Conservation (phyloP, 495 filamentous ascomycete genomes). For the Penicillium daleae region DNA sequence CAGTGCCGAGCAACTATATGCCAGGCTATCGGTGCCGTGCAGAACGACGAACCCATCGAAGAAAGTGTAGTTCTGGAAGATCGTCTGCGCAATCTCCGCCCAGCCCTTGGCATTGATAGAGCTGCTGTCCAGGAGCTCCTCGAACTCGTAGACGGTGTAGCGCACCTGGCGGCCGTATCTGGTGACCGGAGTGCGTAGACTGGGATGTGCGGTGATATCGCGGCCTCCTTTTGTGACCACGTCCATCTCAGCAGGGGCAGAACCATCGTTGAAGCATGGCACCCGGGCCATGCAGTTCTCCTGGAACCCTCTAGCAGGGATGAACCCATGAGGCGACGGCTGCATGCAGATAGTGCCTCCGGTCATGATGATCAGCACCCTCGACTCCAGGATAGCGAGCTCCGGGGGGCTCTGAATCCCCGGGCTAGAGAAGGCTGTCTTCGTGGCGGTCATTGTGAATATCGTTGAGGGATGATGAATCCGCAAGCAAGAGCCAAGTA, state of each 20-base stretch:
- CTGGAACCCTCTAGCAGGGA: constrained; percentile 81
- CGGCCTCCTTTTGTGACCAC: constrained; percentile 54
- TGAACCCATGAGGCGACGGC: constrained; percentile 63
- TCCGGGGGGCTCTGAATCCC: constrained; percentile 29
- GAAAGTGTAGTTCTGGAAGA: constrained; percentile 78
- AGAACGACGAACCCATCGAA: constrained; percentile 95
- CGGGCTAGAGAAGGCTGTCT: constrained; percentile 30
- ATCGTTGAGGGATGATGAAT: not conserved
- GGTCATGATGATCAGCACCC: constrained; percentile 89
- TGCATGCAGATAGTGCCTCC: constrained; percentile 98
- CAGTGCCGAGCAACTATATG: constrained; percentile 89
- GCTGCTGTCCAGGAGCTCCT: constrained; percentile 84
- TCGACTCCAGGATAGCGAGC: constrained; percentile 60
- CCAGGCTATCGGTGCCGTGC: constrained; percentile 94
- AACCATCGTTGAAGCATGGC: constrained; percentile 88
- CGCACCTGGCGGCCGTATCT: constrained; percentile 81
- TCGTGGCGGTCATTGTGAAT: constrained; percentile 31
- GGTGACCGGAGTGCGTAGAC: constrained; percentile 78
- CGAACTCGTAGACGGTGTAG: constrained; percentile 86
- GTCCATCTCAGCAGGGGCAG: constrained; percentile 56
- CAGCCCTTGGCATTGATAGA: constrained; percentile 91
- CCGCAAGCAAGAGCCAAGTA: not conserved
- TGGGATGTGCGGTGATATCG: constrained; percentile 51
- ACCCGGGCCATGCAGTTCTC: constrained; percentile 79
- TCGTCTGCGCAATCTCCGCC: constrained; percentile 77